A percentile compares a stretch with the other conserved stretches of the same genome.
These are phyloP conservation scores for Rutstroemia sp. DNA, from an alignment of 2,329 filamentous ascomycete species.

Conservation along the genomic window DNA sequence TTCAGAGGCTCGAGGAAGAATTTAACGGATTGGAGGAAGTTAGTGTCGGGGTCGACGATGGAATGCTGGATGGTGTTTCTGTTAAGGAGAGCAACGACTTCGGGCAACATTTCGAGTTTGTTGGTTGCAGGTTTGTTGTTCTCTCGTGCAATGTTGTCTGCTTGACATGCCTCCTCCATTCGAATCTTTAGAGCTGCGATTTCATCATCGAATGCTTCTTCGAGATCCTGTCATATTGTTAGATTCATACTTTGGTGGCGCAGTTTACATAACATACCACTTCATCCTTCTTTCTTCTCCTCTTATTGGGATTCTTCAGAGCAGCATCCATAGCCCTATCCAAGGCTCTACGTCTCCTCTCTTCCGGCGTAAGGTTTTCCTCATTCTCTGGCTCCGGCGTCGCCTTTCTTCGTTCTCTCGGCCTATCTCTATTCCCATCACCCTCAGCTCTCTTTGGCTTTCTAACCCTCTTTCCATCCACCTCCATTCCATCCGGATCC, in stretches of 20 bases:
- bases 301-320: slow-evolving; percentile 69
- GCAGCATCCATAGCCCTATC: slow-evolving; percentile 84
- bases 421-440: slow-evolving; percentile 27
- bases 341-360: slow-evolving; percentile 74
- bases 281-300: slow-evolving; percentile 69
- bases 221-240: slow-evolving; percentile 59
- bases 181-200: slow-evolving; percentile 79
- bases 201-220: slow-evolving; percentile 82
- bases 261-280: slow-evolving; percentile 54
- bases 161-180: slow-evolving; percentile 86
- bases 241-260: slow-evolving; percentile 9
- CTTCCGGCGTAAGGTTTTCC: slow-evolving; percentile 73
- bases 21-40: slow-evolving; percentile 88
- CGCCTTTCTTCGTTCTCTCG: slow-evolving; percentile 34
- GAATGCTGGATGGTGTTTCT: slow-evolving; percentile 79
- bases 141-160: slow-evolving; percentile 76
- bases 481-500: slow-evolving; percentile 41
- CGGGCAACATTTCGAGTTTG: slow-evolving; percentile 88
- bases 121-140: slow-evolving; percentile 75
- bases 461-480: slow-evolving; percentile 45
- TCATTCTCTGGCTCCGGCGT: slow-evolving; percentile 61
- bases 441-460: slow-evolving; percentile 33
- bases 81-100: slow-evolving; percentile 82
- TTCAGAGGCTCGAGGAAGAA: slow-evolving; percentile 96
- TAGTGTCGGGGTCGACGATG: slow-evolving; percentile 88